Evolutionary conservation across 2,329 filamentous ascomycete species (phyloP).

Genomic region (Bipolaris oryzae): DNA sequence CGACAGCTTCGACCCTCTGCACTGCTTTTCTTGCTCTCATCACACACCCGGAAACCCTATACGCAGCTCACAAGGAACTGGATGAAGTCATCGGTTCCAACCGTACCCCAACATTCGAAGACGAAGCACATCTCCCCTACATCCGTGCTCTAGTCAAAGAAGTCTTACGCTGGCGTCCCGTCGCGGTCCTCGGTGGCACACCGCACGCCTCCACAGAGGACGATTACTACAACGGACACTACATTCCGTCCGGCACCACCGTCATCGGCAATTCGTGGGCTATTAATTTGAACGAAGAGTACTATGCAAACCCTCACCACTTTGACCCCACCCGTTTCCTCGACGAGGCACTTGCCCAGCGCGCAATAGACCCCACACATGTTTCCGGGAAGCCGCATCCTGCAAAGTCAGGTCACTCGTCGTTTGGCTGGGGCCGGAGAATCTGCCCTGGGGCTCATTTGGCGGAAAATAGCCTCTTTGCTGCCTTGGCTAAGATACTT

Average conservation of each 20-base stretch:
- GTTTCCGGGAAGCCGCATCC: slow-evolving; percentile 36
- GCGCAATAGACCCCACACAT: slow-evolving; percentile 21
- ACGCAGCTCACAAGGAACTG: slow-evolving; percentile 52
- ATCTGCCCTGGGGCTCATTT: slow-evolving; percentile 44
- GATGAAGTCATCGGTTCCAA: slow-evolving; percentile 42
- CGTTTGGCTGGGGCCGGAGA: slow-evolving; percentile 44
- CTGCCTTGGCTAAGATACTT: slow-evolving; percentile 41
- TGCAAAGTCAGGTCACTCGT: slow-evolving; percentile 40
- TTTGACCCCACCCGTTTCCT: slow-evolving; percentile 53
- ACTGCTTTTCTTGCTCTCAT: slow-evolving; percentile 58
- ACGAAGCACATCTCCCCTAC: slow-evolving; percentile 48
- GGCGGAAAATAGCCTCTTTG: slow-evolving; percentile 40
- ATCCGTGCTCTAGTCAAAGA: slow-evolving; percentile 49
- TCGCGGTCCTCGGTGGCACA: slow-evolving; percentile 52
- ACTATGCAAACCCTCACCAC: slow-evolving; percentile 48
- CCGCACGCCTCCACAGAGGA: slow-evolving; percentile 58
- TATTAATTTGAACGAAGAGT: slow-evolving; percentile 51
- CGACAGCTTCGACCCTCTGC: slow-evolving; percentile 56
- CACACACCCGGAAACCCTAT: slow-evolving; percentile 54
- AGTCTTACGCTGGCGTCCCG: slow-evolving; percentile 45
- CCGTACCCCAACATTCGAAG: slow-evolving; percentile 46
- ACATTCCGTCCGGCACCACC: slow-evolving; percentile 57
- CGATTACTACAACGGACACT: slow-evolving; percentile 57
- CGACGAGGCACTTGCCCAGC: slow-evolving; percentile 24
- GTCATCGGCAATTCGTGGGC: slow-evolving; percentile 55